Conservation (phyloP, 441 rosid species). For the Adansonia rubrostipa region DNA sequence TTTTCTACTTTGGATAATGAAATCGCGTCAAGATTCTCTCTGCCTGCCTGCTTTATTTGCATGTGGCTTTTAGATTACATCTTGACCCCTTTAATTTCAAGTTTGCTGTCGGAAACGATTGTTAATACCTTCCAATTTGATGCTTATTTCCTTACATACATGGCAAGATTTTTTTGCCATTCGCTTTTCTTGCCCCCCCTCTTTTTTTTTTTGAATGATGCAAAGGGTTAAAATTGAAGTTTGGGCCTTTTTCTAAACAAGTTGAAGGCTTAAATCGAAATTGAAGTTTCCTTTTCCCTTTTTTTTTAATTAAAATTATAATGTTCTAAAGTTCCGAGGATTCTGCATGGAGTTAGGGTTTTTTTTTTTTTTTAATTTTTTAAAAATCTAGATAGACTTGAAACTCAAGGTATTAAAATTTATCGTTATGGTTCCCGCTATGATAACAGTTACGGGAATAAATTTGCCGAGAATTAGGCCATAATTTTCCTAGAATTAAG, state of each 20-base stretch:
- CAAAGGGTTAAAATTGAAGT: background rate
- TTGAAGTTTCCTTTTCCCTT: too few species aligned
- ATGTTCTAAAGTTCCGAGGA: background rate
- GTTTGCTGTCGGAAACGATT: background rate
- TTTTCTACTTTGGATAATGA: background rate
- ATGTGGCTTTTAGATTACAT: slow-evolving; percentile 23
- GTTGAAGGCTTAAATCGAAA: background rate
- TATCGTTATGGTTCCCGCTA: background rate
- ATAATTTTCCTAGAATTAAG: background rate
- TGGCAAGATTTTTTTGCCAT: background rate
- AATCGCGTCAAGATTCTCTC: background rate
- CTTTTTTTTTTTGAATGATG: background rate
- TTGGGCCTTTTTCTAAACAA: background rate
- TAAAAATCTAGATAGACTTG: background rate
- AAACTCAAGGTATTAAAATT: too few species aligned
- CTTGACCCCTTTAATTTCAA: slow-evolving; percentile 15
- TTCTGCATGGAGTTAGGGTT: background rate
- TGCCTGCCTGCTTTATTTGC: background rate
- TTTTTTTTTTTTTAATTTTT: background rate
- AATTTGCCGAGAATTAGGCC: slow-evolving; percentile 8
- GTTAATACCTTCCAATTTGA: slow-evolving; percentile 9
- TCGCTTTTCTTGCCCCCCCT: background rate
- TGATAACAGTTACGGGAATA: background rate
- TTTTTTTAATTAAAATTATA: background rate
- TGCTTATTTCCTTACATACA: background rate